Evolutionary conservation across 768 basidiomycete genomes (phyloP).

Genomic region (Collybia sordida): DNA sequence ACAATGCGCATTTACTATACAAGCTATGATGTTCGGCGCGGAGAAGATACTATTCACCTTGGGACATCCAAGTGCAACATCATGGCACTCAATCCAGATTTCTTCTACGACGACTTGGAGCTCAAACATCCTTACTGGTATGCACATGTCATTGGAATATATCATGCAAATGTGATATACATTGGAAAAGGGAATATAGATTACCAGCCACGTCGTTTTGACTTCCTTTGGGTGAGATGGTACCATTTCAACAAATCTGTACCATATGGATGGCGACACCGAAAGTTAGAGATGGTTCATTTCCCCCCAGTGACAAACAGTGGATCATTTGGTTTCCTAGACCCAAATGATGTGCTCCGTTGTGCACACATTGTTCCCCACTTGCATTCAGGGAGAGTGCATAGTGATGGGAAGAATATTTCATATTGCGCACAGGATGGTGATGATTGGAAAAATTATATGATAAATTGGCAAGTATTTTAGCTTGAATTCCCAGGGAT

Average conservation of each 20-base stretch:
- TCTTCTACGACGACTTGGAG: too few relatives aligned
- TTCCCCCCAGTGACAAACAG: neutral
- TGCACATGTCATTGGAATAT: neutral
- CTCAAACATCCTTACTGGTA: neutral
- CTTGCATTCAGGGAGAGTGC: too few relatives aligned
- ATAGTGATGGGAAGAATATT: neutral
- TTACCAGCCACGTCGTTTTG: too few relatives aligned
- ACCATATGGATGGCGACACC: neutral
- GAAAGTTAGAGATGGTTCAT: neutral
- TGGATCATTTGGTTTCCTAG: neutral
- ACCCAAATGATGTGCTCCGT: too few relatives aligned
- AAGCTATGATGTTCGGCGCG: neutral
- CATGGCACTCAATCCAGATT: too few relatives aligned
- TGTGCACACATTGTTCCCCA: too few relatives aligned
- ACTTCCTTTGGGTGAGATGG: too few relatives aligned
- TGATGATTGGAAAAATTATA: conserved; percentile 1
- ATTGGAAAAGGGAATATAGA: too few relatives aligned
- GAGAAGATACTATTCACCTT: neutral
- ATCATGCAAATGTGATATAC: too few relatives aligned
- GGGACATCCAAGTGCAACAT: neutral
- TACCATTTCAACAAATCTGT: neutral
- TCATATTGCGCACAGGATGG: neutral
- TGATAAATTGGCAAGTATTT: neutral
- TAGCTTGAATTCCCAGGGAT: neutral
- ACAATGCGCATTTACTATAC: neutral